Percentiles rank a stretch among this genome's conserved stretches.
These are phyloP conservation scores for Rhodamnia rubescens DNA, from an alignment of 345 rosid genomes.

Conservation along the genomic window DNA sequence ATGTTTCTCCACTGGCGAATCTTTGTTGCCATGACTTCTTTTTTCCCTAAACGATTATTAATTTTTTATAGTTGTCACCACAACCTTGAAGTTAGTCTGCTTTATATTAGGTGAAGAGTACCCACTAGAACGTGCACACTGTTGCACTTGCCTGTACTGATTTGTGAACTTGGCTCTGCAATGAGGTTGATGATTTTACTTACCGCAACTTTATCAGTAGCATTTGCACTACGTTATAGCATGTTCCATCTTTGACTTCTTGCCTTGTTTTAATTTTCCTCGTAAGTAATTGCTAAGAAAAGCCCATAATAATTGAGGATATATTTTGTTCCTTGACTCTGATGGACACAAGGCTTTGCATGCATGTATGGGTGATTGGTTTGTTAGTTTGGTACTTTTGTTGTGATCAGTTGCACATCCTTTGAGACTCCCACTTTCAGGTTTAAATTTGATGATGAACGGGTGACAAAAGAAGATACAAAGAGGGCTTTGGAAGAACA, in stretches of 20 bases:
- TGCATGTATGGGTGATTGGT: background rate
- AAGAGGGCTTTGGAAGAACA: slow-evolving; percentile 95
- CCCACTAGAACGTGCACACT: background rate
- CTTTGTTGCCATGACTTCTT: background rate
- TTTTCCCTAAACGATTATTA: background rate
- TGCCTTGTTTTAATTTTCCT: background rate
- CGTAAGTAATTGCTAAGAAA: background rate
- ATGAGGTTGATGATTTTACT: background rate
- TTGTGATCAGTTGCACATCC: background rate
- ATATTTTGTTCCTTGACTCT: background rate
- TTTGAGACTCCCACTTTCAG: slow-evolving; percentile 17
- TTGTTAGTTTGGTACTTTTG: background rate
- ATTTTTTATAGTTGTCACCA: background rate
- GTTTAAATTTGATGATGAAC: slow-evolving; percentile 97
- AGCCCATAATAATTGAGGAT: background rate
- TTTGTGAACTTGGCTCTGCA: background rate
- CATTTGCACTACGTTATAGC: background rate
- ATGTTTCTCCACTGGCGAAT: background rate
- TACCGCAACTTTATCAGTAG: background rate
- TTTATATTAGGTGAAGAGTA: background rate
- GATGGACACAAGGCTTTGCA: background rate
- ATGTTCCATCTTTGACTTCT: background rate
- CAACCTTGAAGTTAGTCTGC: background rate
- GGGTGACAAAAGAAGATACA: slow-evolving; percentile 91
- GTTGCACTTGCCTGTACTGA: background rate